phyloP scores from a whole-genome alignment of 768 basidiomycete species.

The Trametes sanguinea region DNA sequence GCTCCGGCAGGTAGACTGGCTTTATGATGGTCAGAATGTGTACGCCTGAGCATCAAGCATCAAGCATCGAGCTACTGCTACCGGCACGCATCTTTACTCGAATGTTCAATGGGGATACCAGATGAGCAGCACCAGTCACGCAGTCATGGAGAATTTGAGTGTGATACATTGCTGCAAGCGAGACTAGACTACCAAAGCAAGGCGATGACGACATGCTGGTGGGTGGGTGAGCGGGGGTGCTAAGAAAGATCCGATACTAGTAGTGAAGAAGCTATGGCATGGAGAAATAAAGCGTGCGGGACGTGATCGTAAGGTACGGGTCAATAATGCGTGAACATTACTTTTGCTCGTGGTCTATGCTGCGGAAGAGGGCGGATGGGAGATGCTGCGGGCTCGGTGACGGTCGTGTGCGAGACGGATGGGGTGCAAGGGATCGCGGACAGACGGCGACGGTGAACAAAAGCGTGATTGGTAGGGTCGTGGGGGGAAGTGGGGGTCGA shows the following conservation, averaged over 20 bases:
- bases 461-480: too few relatives aligned
- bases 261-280: not conserved
- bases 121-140: too few relatives aligned
- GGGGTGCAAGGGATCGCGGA: not conserved
- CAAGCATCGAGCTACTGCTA: too few relatives aligned
- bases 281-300: conserved; percentile 14
- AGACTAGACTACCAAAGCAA: conserved; percentile 20
- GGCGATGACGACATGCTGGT: conserved; percentile 8
- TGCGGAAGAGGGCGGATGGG: not conserved
- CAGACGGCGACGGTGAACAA: not conserved
- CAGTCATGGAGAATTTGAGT: not conserved
- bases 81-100: too few relatives aligned
- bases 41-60: too few relatives aligned
- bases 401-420: not conserved
- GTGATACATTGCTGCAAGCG: conserved; percentile 24
- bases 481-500: not conserved
- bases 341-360: conserved; percentile 25
- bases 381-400: too few relatives aligned
- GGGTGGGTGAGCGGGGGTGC: conserved; percentile 13
- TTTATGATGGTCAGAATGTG: too few relatives aligned
- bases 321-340: conserved; percentile 21
- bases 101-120: too few relatives aligned
- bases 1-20: too few relatives aligned
- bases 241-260: conserved; percentile 9
- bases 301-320: conserved; percentile 20